A percentile compares a stretch with the other conserved stretches of the same genome.
phyloP scores from a whole-genome alignment of 1,139 yeast species.

The Barnettozyma hawaiiensis region DNA sequence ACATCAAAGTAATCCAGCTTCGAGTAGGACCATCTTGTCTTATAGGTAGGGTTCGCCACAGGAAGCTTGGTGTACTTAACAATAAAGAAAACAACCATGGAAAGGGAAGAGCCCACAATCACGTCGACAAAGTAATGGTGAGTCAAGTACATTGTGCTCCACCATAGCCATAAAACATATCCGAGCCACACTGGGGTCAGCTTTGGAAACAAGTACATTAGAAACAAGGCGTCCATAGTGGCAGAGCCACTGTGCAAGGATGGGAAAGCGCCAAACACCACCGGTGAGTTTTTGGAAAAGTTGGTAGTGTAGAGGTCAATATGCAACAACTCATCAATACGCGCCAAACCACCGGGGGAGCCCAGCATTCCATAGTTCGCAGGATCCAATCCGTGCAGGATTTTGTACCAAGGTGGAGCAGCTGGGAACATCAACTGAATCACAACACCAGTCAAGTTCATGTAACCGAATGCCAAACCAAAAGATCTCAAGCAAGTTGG shows the following conservation, averaged over 20 bases:
- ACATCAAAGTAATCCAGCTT: conserved; percentile 31
- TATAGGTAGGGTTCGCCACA: conserved; percentile 49
- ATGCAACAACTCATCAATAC: conserved; percentile 80
- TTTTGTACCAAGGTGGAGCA: conserved; percentile 98
- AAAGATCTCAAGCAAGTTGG: conserved; percentile 83
- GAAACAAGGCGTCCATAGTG: conserved; percentile 84
- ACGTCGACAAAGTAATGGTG: conserved; percentile 93
- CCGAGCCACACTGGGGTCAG: conserved; percentile 56
- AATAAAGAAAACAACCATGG: conserved; percentile 64
- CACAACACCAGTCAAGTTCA: conserved; percentile 82
- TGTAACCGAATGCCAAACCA: conserved; percentile 96
- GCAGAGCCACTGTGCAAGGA: conserved; percentile 93
- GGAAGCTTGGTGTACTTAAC: conserved; percentile 76
- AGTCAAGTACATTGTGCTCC: conserved; percentile 96
- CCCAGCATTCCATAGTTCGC: conserved; percentile 93
- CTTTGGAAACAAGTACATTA: conserved; percentile 75
- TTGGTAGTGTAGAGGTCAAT: conserved; percentile 82
- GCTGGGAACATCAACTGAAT: conserved; percentile 84
- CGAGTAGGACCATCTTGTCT: conserved; percentile 82
- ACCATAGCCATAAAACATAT: conserved; percentile 92
- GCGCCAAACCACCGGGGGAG: conserved; percentile 91
- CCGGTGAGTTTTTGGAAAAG: conserved; percentile 73
- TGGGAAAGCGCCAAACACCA: conserved; percentile 97
- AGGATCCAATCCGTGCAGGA: conserved; percentile 76
- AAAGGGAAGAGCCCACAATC: conserved; percentile 81